Evolutionary conservation across 78 protist genomes (phyloP).

Genomic region (Polysphondylium violaceum): DNA sequence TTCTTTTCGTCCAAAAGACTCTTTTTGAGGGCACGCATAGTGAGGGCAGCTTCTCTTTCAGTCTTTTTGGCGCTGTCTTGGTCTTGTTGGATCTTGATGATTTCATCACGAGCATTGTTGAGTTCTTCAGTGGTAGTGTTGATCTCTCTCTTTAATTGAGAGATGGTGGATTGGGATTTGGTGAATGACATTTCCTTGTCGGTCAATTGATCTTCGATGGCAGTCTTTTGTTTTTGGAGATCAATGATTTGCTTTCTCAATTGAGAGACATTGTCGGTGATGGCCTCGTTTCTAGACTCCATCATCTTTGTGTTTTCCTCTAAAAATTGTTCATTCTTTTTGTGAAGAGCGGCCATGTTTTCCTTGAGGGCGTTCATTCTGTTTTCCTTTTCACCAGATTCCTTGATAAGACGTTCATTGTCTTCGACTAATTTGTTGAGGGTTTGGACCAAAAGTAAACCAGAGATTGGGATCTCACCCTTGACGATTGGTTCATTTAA

Average conservation of each 20-base stretch:
- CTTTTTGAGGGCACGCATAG: constrained; percentile 52
- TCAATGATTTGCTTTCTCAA: constrained; percentile 63
- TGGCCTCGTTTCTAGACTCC: constrained; percentile 74
- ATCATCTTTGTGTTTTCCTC: constrained; percentile 74
- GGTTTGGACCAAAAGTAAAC: constrained; percentile 60
- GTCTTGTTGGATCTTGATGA: constrained; percentile 19
- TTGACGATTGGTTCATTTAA: constrained; percentile 50
- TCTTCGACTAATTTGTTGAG: constrained; percentile 64
- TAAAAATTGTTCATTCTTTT: constrained; percentile 67
- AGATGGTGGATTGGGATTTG: constrained; percentile 30
- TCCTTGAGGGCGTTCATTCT: constrained; percentile 44
- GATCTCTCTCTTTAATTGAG: constrained; percentile 41
- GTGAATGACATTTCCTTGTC: constrained; percentile 36
- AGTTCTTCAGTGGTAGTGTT: constrained; percentile 39
- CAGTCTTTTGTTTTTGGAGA: constrained; percentile 52
- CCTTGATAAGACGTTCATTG: constrained; percentile 58
- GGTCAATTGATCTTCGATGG: constrained; percentile 43
- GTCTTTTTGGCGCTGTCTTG: constrained; percentile 26
- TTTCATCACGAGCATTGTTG: constrained; percentile 20
- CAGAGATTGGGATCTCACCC: constrained; percentile 72
- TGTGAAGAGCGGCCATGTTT: constrained; percentile 57
- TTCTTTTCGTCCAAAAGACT: constrained; percentile 38
- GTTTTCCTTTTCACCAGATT: constrained; percentile 51
- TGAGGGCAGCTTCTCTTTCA: constrained; percentile 49
- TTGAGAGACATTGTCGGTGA: constrained; percentile 64